phyloP scores from a whole-genome alignment of 1,139 yeast genomes.

The Yamadazyma spencermartinsiae region DNA sequence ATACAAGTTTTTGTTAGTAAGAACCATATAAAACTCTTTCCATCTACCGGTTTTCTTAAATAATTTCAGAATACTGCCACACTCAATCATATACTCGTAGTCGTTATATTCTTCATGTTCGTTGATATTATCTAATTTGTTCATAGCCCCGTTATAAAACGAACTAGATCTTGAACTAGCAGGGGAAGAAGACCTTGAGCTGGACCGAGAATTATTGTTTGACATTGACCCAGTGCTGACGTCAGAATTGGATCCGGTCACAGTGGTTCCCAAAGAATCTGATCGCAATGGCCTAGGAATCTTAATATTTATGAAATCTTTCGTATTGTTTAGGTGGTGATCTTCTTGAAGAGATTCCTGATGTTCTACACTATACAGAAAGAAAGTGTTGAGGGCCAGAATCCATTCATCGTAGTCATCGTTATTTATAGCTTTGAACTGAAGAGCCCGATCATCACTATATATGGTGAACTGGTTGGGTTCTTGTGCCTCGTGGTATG shows the following conservation, averaged over 20 bases:
- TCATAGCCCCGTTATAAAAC: neutral
- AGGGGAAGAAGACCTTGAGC: no score
- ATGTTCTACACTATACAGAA: no score
- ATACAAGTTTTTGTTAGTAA: slow-evolving; percentile 1
- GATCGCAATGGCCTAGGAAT: no score
- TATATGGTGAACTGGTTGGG: slow-evolving; percentile 43
- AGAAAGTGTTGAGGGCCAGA: slow-evolving; percentile 28
- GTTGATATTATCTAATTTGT: neutral
- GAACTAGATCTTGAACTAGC: neutral
- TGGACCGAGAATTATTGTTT: no score
- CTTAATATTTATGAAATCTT: neutral
- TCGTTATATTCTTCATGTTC: slow-evolving; percentile 1
- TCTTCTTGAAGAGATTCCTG: no score
- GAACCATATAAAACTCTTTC: slow-evolving; percentile 2
- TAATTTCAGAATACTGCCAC: neutral
- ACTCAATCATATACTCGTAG: slow-evolving; percentile 4
- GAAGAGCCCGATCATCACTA: slow-evolving; percentile 40
- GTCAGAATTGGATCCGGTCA: neutral
- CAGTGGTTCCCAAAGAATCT: neutral
- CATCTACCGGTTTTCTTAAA: slow-evolving; percentile 2
- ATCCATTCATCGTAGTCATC: slow-evolving; percentile 45
- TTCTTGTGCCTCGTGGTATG: slow-evolving; percentile 32
- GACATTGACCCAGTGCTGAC: no score
- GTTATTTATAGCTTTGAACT: slow-evolving; percentile 39
- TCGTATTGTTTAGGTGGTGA: slow-evolving; percentile 5